Conservation (phyloP, 1,284 basidiomycete genomes). For the Golubevia sp. region DNA sequence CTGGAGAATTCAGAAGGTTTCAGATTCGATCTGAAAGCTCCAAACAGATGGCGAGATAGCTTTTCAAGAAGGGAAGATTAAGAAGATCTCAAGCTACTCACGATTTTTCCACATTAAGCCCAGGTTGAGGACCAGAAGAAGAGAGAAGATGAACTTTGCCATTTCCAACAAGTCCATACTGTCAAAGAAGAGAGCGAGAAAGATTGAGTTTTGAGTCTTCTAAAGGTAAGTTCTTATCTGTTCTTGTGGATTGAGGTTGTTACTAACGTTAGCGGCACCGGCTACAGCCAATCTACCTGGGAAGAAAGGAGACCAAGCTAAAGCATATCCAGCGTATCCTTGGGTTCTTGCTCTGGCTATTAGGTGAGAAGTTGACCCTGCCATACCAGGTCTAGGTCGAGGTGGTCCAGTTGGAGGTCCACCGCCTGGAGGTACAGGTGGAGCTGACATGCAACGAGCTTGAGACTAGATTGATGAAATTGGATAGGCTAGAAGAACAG, state of each 20-base stretch:
- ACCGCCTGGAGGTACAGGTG: too few relatives aligned
- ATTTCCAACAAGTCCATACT: slow-evolving; percentile 89
- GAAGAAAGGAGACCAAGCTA: slow-evolving; percentile 93
- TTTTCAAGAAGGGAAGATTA: neutral
- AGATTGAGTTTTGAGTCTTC: slow-evolving; percentile 1
- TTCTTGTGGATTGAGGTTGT: too few relatives aligned
- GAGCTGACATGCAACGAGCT: too few relatives aligned
- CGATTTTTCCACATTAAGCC: slow-evolving; percentile 31
- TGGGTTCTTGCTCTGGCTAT: too few relatives aligned
- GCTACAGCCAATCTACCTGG: slow-evolving; percentile 80
- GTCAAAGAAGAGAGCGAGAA: neutral
- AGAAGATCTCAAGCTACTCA: neutral
- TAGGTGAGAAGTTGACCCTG: too few relatives aligned
- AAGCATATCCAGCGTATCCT: slow-evolving; percentile 79
- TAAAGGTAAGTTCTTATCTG: slow-evolving; percentile 1
- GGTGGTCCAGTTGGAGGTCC: too few relatives aligned
- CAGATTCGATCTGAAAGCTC: too few relatives aligned
- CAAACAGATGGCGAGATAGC: neutral
- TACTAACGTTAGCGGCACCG: slow-evolving; percentile 75
- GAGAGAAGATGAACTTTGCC: slow-evolving; percentile 76
- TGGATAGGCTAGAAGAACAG: too few relatives aligned
- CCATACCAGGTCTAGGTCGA: too few relatives aligned
- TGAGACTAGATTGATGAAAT: too few relatives aligned
- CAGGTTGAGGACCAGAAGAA: slow-evolving; percentile 65
- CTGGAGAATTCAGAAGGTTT: too few relatives aligned